Evolutionary conservation across 192 early-diverging fungal genomes (phyloP).

Genomic region (Coemansia sp.): DNA sequence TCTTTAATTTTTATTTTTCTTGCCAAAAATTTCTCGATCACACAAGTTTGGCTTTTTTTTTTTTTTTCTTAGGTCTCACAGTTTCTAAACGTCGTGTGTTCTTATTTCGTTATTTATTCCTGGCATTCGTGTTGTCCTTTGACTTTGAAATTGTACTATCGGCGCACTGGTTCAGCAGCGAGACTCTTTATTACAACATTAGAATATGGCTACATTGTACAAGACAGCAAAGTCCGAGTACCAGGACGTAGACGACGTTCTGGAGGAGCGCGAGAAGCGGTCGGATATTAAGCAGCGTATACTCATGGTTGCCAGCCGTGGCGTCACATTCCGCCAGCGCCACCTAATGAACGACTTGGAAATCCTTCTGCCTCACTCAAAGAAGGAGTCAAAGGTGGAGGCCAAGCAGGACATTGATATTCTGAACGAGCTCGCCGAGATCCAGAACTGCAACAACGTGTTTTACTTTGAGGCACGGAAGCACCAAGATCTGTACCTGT

Average conservation of each 20-base stretch:
- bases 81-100: background rate
- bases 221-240: constrained; percentile 50
- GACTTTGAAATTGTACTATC: background rate
- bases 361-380: constrained; percentile 88
- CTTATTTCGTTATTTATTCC: constrained; percentile 2
- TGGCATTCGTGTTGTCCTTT: background rate
- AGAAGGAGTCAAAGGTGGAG: constrained; percentile 96
- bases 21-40: background rate
- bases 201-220: constrained; percentile 46
- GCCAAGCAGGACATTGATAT: constrained; percentile 84
- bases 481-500: constrained; percentile 92
- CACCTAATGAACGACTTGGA: constrained; percentile 91
- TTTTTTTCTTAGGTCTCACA: background rate
- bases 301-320: constrained; percentile 85
- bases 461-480: constrained; percentile 95
- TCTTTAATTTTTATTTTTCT: constrained; percentile 8
- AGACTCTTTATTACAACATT: background rate
- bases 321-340: constrained; percentile 82
- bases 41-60: constrained; percentile 8
- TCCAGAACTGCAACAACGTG: constrained; percentile 98
- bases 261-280: constrained; percentile 58
- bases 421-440: constrained; percentile 93
- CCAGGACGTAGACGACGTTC: constrained; percentile 43
- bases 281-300: constrained; percentile 89
- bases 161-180: background rate